A percentile compares a stretch with the other conserved stretches of the same genome.
Evolutionary conservation across 805 yeast genomes (phyloP).

Genomic region (Blastobotrys terrestris): DNA sequence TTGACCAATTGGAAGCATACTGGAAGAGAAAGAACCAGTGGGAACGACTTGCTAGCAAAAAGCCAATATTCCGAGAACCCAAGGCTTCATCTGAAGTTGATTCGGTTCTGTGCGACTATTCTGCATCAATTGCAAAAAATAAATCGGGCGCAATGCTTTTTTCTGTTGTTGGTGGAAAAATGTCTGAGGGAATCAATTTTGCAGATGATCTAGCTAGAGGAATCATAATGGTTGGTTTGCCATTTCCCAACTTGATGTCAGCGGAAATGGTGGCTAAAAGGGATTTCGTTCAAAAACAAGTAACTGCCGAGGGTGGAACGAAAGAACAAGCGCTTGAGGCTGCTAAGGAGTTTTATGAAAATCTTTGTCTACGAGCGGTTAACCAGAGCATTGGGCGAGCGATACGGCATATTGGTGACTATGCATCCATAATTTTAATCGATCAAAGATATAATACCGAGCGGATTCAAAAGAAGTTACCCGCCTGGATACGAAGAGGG

Average conservation of each 20-base stretch:
- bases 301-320: constrained; percentile 45
- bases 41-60: constrained; percentile 30
- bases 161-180: constrained; percentile 87
- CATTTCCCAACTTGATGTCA: constrained; percentile 78
- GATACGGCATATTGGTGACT: constrained; percentile 76
- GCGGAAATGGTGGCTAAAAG: constrained; percentile 75
- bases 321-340: constrained; percentile 28
- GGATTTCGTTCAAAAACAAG: constrained; percentile 51
- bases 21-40: constrained; percentile 44
- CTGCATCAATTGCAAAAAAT: constrained; percentile 18
- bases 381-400: constrained; percentile 93
- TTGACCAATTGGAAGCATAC: constrained; percentile 40
- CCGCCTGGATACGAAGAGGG: constrained; percentile 54
- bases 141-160: constrained; percentile 58
- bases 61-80: constrained; percentile 48
- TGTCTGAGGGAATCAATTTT: constrained; percentile 92
- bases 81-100: constrained; percentile 37
- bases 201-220: constrained; percentile 83
- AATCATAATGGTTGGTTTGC: constrained; percentile 80
- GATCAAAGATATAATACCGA: constrained; percentile 49
- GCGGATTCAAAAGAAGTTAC: constrained; percentile 48
- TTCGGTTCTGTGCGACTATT: constrained; percentile 45
- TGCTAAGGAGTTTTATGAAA: constrained; percentile 65
- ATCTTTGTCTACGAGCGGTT: constrained; percentile 82
- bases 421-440: constrained; percentile 64